Base-by-base conservation (phyloP, 768 basidiomycete species). In the Rhodosporidiobolus odoratus region DNA sequence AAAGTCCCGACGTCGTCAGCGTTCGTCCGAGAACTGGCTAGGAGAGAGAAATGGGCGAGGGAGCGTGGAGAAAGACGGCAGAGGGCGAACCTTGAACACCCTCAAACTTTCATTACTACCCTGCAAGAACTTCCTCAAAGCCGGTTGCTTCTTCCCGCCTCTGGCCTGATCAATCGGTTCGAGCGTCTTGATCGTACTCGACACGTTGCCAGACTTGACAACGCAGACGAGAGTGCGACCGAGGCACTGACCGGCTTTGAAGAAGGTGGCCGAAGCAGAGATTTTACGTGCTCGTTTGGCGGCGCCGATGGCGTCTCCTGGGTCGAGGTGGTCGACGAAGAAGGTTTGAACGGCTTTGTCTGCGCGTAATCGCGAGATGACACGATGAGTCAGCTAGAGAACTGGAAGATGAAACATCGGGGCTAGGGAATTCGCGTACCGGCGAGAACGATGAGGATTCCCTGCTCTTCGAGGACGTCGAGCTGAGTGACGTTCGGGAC, bases 401-500 rank as follows among this genome's bases (percentile, higher is more conserved):
- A 35, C 54, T 64, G 50, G 34, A 41, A 52, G 52, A 32, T 25
- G 34, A 19, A 58, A 40, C 6, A 53, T 10, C 59, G n/a, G 21
- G 5, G 35, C 57, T 12, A 6, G 59, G 47, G 38, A 79, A n/a
- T n/a, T n/a, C n/a, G n/a, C 84, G 45, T 66, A 90, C 92, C 92
- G n/a, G 96, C 92, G n/a, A 99, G 85, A n/a, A 98, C 95, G 67
- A 99, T 89, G 68, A 99, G 83, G 4, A 98, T 84, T 76, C 94
- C 90, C 77, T 94, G 96, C 66, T 96, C 92, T 79, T 98, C 95
- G 65, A 99, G 83, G 13, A 99, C 89, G 75, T 98, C 96, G 13
- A 99, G 89, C 81, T 99, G 96, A 1, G 88, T 85, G 23, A 99
- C 95, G 74, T 95, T 92, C 52, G 89, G 83, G 34, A 97, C 80